These are phyloP conservation scores for Biscutella auriculata DNA, from an alignment of 441 rosid genomes.

Conservation along the genomic window DNA sequence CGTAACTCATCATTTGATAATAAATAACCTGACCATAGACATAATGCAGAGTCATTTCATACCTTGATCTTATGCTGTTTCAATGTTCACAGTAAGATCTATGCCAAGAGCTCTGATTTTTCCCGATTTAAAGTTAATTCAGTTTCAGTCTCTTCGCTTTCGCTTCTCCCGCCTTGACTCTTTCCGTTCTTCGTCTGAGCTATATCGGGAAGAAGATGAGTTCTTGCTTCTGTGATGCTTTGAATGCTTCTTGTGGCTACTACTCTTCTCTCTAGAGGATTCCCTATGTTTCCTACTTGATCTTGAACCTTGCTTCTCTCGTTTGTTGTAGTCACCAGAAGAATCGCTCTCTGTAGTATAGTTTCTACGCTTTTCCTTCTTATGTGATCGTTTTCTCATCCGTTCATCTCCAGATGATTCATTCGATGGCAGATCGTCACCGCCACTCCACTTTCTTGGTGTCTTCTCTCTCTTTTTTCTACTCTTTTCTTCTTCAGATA, in stretches of 20 bases:
- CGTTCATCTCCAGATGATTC: slow-evolving; percentile 56
- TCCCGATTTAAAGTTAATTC: too few relatives aligned
- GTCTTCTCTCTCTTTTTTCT: slow-evolving; percentile 32
- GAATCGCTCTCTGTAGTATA: slow-evolving; percentile 47
- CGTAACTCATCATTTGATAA: neutral
- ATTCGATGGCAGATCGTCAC: slow-evolving; percentile 15
- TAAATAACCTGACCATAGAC: neutral
- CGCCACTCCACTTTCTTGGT: slow-evolving; percentile 18
- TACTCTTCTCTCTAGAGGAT: slow-evolving; percentile 48
- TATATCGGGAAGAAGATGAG: slow-evolving; percentile 31
- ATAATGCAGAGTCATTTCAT: neutral
- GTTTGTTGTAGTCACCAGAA: slow-evolving; percentile 29
- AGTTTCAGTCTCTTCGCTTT: slow-evolving; percentile 37
- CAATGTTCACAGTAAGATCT: neutral
- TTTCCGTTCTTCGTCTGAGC: slow-evolving; percentile 26
- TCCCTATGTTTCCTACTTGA: slow-evolving; percentile 36
- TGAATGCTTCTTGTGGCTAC: slow-evolving; percentile 51
- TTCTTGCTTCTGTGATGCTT: slow-evolving; percentile 41
- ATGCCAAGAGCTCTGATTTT: neutral
- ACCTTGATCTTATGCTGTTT: neutral
- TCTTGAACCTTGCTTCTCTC: slow-evolving; percentile 32
- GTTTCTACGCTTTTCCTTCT: slow-evolving; percentile 30
- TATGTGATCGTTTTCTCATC: slow-evolving; percentile 33
- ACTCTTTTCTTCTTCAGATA: slow-evolving; percentile 51
- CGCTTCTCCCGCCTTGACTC: slow-evolving; percentile 44